Evolutionary conservation across 345 rosid species (phyloP), one percentile per base, ranked within the genome.

Genomic region (Passiflora organensis): DNA sequence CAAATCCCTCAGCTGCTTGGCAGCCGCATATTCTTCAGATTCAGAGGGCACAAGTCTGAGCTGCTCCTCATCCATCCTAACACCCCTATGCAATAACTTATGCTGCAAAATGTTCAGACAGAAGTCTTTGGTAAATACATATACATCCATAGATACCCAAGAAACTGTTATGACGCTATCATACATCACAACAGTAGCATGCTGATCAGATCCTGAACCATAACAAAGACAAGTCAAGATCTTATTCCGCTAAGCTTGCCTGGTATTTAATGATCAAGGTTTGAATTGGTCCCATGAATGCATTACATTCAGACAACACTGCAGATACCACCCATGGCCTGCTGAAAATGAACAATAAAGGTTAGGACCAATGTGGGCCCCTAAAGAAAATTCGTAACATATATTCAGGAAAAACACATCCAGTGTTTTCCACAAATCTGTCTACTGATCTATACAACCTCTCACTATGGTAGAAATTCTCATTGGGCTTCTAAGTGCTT

Each of bases 241-340:
- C 3, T 10, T 39, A 22, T 11, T 6, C 13, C 10, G 48, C 13
- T 37, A 17, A 38, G 41, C 68, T 63, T 52, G 54, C 82, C 43
- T 65, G 65, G 43, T 22, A 38, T 56, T 56, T 56, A 48, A 56
- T 45, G 63, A 56, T 57, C 44, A 38, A 49, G 24, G 23, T 50
- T 66, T 72, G 28, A 20, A 20, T 32, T 28, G 62, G 34, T 21
- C 32, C 38, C 34, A 1, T 36, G 36, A 32, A 53, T 21, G 50
- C 32, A 42, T 53, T 59, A 37, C 24, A 32, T 57, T 44, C 4
- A 1, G 54, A 63, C 39, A 65, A 16, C 16, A 48, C 68, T 39
- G 55, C 65, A 47, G 59, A 23, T 22, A 64, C 60, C 16, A 76
- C 68, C 78, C 70, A 79, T 2, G 84, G 81, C 68, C 84, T 79